Conservation (phyloP, 1,139 yeast species). For the Meyerozyma smithsonii region DNA sequence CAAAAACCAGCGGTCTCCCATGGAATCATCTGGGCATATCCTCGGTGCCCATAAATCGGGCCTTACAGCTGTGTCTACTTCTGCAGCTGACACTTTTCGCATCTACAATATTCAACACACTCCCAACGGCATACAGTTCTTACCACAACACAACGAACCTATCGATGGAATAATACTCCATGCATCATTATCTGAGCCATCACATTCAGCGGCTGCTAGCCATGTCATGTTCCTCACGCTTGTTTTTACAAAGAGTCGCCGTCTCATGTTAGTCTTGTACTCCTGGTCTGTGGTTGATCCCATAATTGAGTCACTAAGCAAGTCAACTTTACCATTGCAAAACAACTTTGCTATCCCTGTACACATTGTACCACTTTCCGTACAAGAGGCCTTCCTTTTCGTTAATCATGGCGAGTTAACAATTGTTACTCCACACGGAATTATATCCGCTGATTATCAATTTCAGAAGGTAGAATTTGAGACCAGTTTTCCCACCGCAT, state of each 20-base stretch:
- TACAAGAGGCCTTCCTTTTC: constrained; percentile 9
- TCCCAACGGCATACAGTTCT: constrained; percentile 32
- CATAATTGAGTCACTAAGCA: constrained; percentile 15
- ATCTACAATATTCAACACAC: constrained; percentile 34
- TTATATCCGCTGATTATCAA: constrained; percentile 42
- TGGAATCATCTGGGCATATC: constrained; percentile 31
- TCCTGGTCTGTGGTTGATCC: constrained; percentile 36
- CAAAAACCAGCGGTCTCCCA: constrained; percentile 16
- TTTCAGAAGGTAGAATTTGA: constrained; percentile 19
- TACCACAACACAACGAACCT: constrained; percentile 35
- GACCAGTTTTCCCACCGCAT: constrained; percentile 37
- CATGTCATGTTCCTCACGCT: constrained; percentile 34
- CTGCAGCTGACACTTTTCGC: constrained; percentile 34
- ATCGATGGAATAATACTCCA: constrained; percentile 40
- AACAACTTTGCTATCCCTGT: constrained; percentile 38
- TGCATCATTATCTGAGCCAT: constrained; percentile 40
- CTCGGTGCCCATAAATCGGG: constrained; percentile 36
- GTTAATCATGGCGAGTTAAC: constrained; percentile 13
- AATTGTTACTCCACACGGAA: constrained; percentile 37
- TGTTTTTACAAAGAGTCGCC: constrained; percentile 30
- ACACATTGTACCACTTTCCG: constrained; percentile 29
- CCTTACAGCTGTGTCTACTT: constrained; percentile 32
- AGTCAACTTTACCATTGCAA: constrained; percentile 32
- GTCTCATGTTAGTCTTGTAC: constrained; percentile 35
- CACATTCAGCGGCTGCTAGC: constrained; percentile 16